Evolutionary conservation across 345 rosid species (phyloP), one percentile per base, ranked within the genome.

Genomic region (Aethionema arabicum): DNA sequence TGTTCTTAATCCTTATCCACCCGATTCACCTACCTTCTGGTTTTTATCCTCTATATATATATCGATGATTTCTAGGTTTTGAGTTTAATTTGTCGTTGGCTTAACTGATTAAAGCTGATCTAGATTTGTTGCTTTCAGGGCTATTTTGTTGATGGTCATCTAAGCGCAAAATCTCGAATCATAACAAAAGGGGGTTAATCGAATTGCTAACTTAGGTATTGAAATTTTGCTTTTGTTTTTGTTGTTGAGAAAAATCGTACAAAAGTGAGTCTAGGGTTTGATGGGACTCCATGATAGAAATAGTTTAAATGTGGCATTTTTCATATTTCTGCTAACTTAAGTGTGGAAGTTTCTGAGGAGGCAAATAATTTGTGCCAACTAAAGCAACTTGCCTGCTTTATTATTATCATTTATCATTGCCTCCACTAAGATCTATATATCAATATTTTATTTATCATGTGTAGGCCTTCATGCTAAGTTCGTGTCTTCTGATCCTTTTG

Each of bases 101-200:
- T 53, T 0, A 46, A 48, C 38, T 4, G 39, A 56, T 56, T 48
- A 70, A 63, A 6, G 52, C 36, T 56, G 63, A 63, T 70, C 8
- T 30, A 55, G 8, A 33, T 41, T 72, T 15, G 35, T 59, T 61
- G 21, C 21, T 56, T 66, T 66, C 59, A 77, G 77, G 76, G 47
- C 74, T 74, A 32, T 15, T 21, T 77, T 61, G 85, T 80, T 78
- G 84, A 79, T 82, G 90, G 67, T 88, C 86, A 80, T 85, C 83
- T 88, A 85, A 21, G 27, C 27, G 2, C 27, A 21, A 21, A 72
- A 42, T 46, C 57, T 61, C 58, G 40, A 67, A 10, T 4, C 56
- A 57, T 4, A 7, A 35, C 39, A 15, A 37, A 60, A 13, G 4
- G 30, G 4, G 38, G 9, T 8, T 6, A 58, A 44, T 65, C 55